These are phyloP conservation scores for Debaryomyces sp. DNA, from an alignment of 1,139 yeast species.

Conservation along the genomic window DNA sequence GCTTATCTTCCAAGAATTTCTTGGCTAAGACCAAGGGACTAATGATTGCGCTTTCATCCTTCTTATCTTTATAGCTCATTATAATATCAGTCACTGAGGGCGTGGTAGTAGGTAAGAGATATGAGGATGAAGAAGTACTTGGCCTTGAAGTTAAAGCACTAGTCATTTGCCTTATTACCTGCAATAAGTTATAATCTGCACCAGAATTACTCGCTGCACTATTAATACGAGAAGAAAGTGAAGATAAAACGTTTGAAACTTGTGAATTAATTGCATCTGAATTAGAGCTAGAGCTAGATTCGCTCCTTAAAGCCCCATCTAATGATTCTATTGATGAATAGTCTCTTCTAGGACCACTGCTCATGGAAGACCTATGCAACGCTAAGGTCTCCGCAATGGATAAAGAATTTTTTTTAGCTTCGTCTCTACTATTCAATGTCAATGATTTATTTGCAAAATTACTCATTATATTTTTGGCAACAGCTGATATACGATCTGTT, in stretches of 20 bases:
- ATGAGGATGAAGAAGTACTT: slow-evolving; percentile 16
- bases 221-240: slow-evolving; percentile 24
- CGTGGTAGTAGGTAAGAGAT: slow-evolving; percentile 17
- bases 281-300: slow-evolving; percentile 14
- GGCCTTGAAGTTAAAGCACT: slow-evolving; percentile 32
- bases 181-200: slow-evolving; percentile 33
- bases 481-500: slow-evolving; percentile 12
- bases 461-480: slow-evolving; percentile 14
- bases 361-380: slow-evolving; percentile 48
- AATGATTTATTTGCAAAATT: slow-evolving; percentile 8
- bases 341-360: slow-evolving; percentile 28
- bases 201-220: slow-evolving; percentile 14
- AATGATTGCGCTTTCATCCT: slow-evolving; percentile 28
- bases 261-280: slow-evolving; percentile 28
- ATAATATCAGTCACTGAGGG: slow-evolving; percentile 26
- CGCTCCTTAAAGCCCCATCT: slow-evolving; percentile 27
- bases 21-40: slow-evolving; percentile 44
- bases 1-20: slow-evolving; percentile 28
- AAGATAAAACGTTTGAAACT: slow-evolving; percentile 31
- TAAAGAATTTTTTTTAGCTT: slow-evolving; percentile 30
- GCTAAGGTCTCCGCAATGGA: slow-evolving; percentile 72
- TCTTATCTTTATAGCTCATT: slow-evolving; percentile 26
- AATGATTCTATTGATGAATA: slow-evolving; percentile 28
- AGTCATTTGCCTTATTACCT: slow-evolving; percentile 43
- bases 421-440: slow-evolving; percentile 9